Evolutionary conservation across 1,284 basidiomycete species (phyloP).

Genomic region (Chalciporus piperatoides): DNA sequence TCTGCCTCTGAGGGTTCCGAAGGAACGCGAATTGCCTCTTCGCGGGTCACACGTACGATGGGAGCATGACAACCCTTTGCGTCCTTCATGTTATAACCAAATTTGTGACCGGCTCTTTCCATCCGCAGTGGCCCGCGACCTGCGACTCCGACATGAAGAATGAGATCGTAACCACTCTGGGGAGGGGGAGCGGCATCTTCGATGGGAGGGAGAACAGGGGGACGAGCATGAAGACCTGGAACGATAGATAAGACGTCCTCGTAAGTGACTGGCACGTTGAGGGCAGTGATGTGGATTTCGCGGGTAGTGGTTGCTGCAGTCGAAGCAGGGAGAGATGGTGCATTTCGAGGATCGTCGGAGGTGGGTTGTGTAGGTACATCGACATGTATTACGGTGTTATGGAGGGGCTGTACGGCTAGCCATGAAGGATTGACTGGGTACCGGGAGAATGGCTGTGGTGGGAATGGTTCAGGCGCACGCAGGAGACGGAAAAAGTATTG

Average conservation of each 20-base stretch:
- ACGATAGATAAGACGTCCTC: slow-evolving; percentile 55
- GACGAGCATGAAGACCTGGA: slow-evolving; percentile 58
- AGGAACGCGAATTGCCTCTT: slow-evolving; percentile 21
- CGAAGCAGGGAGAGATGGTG: slow-evolving; percentile 5
- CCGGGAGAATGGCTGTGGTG: slow-evolving; percentile 50
- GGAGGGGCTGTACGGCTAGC: slow-evolving; percentile 55
- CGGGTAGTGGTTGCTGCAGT: slow-evolving; percentile 22
- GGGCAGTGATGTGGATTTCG: slow-evolving; percentile 56
- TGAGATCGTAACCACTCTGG: slow-evolving; percentile 63
- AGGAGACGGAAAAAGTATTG: slow-evolving; percentile 12
- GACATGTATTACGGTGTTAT: slow-evolving; percentile 47
- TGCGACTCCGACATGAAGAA: slow-evolving; percentile 70
- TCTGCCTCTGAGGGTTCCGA: slow-evolving; percentile 34
- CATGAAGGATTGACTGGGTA: slow-evolving; percentile 59
- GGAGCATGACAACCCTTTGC: slow-evolving; percentile 57
- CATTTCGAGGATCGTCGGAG: slow-evolving; percentile 8
- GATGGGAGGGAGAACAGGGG: slow-evolving; percentile 51
- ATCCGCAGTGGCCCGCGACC: slow-evolving; percentile 61
- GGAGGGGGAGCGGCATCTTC: slow-evolving; percentile 40
- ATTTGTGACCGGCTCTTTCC: slow-evolving; percentile 65
- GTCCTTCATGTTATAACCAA: slow-evolving; percentile 70
- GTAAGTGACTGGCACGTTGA: slow-evolving; percentile 62
- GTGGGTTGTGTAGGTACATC: slow-evolving; percentile 31
- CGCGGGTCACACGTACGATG: slow-evolving; percentile 38
- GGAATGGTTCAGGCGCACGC: slow-evolving; percentile 14